phyloP scores from a whole-genome alignment of 2,329 filamentous ascomycete species.

The Penicillium sp. region DNA sequence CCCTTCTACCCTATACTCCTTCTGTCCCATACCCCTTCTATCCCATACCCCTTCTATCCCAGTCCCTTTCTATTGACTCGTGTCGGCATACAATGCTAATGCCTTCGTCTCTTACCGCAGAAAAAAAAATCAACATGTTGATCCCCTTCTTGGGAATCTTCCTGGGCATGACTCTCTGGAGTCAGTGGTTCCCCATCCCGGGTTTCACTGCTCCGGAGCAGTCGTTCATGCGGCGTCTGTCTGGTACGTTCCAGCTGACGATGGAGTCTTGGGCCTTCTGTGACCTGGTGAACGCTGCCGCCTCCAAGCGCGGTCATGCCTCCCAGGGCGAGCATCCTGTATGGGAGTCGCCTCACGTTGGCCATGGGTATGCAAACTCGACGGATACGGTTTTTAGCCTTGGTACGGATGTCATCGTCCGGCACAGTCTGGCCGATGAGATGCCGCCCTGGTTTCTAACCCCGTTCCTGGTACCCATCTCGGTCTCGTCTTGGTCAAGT shows the following conservation, averaged over 20 bases:
- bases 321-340: not conserved
- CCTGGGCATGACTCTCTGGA: slow-evolving; percentile 20
- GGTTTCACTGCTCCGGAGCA: slow-evolving; percentile 16
- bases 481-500: not conserved
- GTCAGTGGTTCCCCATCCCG: slow-evolving; percentile 18
- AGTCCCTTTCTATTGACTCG: too few species aligned
- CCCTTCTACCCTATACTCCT: too few species aligned
- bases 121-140: slow-evolving; percentile 14
- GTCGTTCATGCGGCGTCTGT: slow-evolving; percentile 13
- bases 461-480: slow-evolving; percentile 2
- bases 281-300: slow-evolving; percentile 10
- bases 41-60: too few species aligned
- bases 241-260: slow-evolving; percentile 11
- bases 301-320: not conserved
- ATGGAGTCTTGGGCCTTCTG: slow-evolving; percentile 11
- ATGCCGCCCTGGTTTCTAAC: not conserved
- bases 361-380: not conserved
- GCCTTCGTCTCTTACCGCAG: not conserved
- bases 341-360: not conserved
- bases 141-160: slow-evolving; percentile 18
- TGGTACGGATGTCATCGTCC: not conserved
- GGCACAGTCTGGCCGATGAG: not conserved
- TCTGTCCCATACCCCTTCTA: too few species aligned
- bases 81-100: not conserved
- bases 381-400: not conserved